phyloP scores from a whole-genome alignment of 441 rosid species.

The Erodium trifolium region DNA sequence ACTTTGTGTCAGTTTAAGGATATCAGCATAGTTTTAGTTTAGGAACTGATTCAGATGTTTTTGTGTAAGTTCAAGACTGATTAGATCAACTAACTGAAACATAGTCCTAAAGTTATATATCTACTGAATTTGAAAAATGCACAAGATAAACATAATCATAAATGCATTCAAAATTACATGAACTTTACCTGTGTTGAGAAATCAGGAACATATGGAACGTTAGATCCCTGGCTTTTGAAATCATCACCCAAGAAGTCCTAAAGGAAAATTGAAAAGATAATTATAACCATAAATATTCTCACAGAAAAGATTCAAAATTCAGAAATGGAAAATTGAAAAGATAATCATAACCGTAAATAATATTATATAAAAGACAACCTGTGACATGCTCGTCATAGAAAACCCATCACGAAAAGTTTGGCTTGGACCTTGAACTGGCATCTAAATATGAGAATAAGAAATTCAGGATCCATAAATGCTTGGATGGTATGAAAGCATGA shows the following conservation, averaged over 20 bases:
- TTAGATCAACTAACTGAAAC: background rate
- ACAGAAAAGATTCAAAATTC: background rate
- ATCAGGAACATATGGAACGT: slow-evolving; percentile 81
- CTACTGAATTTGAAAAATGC: background rate
- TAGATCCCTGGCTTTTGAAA: slow-evolving; percentile 97
- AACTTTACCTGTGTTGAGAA: slow-evolving; percentile 75
- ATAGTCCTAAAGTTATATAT: background rate
- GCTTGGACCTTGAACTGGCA: slow-evolving; percentile 74
- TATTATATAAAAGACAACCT: slow-evolving; percentile 32
- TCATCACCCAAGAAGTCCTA: slow-evolving; percentile 97
- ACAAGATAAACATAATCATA: background rate
- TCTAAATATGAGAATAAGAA: slow-evolving; percentile 26
- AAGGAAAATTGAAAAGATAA: slow-evolving; percentile 14
- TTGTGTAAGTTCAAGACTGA: too few species aligned
- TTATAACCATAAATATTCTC: too few species aligned
- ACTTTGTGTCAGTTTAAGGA: too few species aligned
- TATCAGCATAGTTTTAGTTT: too few species aligned
- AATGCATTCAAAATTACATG: slow-evolving; percentile 11
- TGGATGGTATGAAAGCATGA: background rate
- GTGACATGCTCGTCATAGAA: slow-evolving; percentile 94
- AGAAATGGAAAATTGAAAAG: background rate
- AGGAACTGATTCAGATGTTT: too few species aligned
- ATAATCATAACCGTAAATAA: slow-evolving; percentile 1
- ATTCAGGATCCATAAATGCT: slow-evolving; percentile 7
- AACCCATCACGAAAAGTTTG: slow-evolving; percentile 95